Base-by-base conservation (phyloP, 305 asterid species). In the Fraxinus greggii region DNA sequence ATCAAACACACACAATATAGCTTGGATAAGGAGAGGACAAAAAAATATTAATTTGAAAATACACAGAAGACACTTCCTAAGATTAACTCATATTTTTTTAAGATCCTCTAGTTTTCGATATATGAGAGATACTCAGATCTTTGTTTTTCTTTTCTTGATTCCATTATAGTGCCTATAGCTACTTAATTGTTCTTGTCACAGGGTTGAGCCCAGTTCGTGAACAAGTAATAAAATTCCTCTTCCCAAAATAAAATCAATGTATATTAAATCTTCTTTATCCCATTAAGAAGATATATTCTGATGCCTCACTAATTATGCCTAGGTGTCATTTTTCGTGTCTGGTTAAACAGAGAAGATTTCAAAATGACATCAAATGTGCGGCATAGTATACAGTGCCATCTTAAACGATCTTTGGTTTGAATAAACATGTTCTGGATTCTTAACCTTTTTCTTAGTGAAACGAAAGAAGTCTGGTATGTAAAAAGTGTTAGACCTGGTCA, bases 401-500 rank as follows among this genome's bases (percentile, higher is more conserved):
- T 21, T 19, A 56, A 56, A 56, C 1, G 4, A 56, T 56, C 28
- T 7, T 56, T 56, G 67, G 26, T 56, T 56, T 19, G 67, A 56
- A 19, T 1, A 19, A 56, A 6, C 67, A 56, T 56, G 28, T 24
- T 26, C 73, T 26, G 21, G 21, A 65, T 26, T 26, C 73, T 24
- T 65, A 65, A 65, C 19, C 33, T 65, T 65, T 65, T 26, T 10
- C 33, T 24, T 15, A 69, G 35, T 4, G 42, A 29, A 29, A 69
- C 13, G 40, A 69, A 63, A 31, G 75, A 28, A 28, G 21, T 69
- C 40, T 17, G 21, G 75, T 5, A 31, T 69, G 33, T 31, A 15
- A 80, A 75, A 75, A 77, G 75, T 31, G 29, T 28, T 29, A 65
- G 48, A 95, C 98, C 98, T 94, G 92, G 88, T 88, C 87, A 89